Conservation (phyloP, 163 green algal genomes). For the Scenedesmus sp. region DNA sequence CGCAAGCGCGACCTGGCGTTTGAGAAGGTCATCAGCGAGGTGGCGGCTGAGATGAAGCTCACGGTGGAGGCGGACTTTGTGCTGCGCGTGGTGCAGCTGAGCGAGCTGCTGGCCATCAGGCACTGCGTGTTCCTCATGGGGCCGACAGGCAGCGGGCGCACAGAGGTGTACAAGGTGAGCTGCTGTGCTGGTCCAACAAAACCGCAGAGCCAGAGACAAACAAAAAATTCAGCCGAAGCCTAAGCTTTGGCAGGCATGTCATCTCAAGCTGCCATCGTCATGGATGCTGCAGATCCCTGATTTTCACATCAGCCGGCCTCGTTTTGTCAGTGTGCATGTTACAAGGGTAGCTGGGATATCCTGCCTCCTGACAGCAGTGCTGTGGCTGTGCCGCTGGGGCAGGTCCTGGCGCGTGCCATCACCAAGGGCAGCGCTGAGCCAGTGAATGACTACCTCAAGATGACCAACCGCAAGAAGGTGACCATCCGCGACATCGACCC, state of each 20-base stretch:
- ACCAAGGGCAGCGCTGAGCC: constrained; percentile 59
- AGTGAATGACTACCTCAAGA: constrained; percentile 91
- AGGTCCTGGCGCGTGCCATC: constrained; percentile 87
- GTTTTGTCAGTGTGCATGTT: neutral
- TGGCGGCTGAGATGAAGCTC: constrained; percentile 74
- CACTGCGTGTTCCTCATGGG: constrained; percentile 89
- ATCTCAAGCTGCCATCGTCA: neutral
- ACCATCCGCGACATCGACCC: constrained; percentile 87
- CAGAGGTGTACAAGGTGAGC: constrained; percentile 79
- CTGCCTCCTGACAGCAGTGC: neutral
- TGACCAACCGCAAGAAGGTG: constrained; percentile 88
- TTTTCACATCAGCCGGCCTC: neutral
- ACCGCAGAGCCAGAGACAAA: no score
- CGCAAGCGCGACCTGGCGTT: constrained; percentile 87
- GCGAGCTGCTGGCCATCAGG: constrained; percentile 89
- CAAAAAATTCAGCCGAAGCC: no score
- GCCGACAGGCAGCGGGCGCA: constrained; percentile 83
- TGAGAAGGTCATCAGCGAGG: constrained; percentile 72
- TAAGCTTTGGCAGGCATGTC: no score
- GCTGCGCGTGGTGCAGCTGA: constrained; percentile 87
- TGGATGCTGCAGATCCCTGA: neutral
- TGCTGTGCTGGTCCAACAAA: neutral
- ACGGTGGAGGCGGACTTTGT: constrained; percentile 87
- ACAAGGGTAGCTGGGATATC: neutral
- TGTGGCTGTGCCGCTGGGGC: neutral